phyloP scores from a whole-genome alignment of 768 basidiomycete genomes.

The Suillus placidus region DNA sequence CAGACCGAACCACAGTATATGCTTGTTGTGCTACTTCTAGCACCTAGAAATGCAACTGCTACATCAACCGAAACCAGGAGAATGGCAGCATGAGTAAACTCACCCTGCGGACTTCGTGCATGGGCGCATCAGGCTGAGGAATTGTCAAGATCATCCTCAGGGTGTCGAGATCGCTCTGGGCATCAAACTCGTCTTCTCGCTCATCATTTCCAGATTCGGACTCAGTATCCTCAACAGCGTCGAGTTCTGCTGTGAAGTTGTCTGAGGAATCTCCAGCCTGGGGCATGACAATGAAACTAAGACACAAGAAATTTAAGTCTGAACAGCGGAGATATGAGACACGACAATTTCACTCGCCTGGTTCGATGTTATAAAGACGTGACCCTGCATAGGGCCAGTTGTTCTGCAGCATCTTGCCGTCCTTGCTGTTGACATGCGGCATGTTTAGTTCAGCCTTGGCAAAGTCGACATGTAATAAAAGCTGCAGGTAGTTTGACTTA shows the following conservation, averaged over 20 bases:
- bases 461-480: neutral
- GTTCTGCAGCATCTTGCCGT: neutral
- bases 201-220: neutral
- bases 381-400: neutral
- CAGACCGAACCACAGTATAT: neutral
- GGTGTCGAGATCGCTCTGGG: neutral
- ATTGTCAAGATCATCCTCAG: neutral
- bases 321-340: neutral
- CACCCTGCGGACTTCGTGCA: slow-evolving; percentile 9
- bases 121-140: neutral
- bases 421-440: slow-evolving; percentile 25
- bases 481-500: neutral
- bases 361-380: neutral
- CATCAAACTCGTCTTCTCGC: neutral
- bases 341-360: neutral
- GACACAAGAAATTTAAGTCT: neutral
- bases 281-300: too few species aligned
- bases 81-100: neutral
- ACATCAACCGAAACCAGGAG: neutral
- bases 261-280: slow-evolving; percentile 5
- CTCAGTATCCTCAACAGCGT: neutral
- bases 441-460: neutral
- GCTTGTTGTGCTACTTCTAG: slow-evolving; percentile 6
- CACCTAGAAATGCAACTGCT: neutral
- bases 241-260: neutral